phyloP scores from a whole-genome alignment of 331 rosid genomes.

The Acacia concinna region DNA sequence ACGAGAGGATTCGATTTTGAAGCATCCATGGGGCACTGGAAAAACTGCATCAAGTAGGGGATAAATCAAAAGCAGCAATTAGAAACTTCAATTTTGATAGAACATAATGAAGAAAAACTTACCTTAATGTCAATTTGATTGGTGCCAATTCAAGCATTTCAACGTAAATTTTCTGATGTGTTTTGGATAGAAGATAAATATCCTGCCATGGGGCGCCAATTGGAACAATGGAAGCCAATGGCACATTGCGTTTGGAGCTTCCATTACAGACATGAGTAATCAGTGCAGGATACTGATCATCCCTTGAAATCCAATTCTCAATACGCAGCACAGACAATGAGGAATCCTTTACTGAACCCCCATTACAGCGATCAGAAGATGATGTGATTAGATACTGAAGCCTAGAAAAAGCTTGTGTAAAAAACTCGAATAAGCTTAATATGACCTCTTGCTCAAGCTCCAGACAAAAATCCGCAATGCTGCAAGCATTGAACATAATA shows the following conservation, averaged over 20 bases:
- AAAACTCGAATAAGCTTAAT: conserved; percentile 79
- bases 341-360: conserved; percentile 41
- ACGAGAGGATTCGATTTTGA: conserved; percentile 61
- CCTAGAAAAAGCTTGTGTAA: conserved; percentile 61
- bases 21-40: conserved; percentile 96
- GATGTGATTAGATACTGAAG: conserved; percentile 48
- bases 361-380: conserved; percentile 47
- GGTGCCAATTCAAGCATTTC: conserved; percentile 84
- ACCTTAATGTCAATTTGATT: conserved; percentile 86
- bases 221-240: conserved; percentile 72
- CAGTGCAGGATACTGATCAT: conserved; percentile 36
- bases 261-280: conserved; percentile 42
- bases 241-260: conserved; percentile 34
- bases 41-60: conserved; percentile 54
- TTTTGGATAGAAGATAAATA: conserved; percentile 82
- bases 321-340: conserved; percentile 37
- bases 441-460: conserved; percentile 94
- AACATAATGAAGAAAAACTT: conserved; percentile 12
- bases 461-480: conserved; percentile 81
- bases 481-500: conserved; percentile 54
- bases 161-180: conserved; percentile 79
- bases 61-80: conserved; percentile 14
- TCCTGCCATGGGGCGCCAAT: conserved; percentile 99
- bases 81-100: conserved; percentile 12
- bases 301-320: conserved; percentile 42